phyloP scores from a whole-genome alignment of 2,329 filamentous ascomycete genomes.

The Beauveria scarabaeidicola region DNA sequence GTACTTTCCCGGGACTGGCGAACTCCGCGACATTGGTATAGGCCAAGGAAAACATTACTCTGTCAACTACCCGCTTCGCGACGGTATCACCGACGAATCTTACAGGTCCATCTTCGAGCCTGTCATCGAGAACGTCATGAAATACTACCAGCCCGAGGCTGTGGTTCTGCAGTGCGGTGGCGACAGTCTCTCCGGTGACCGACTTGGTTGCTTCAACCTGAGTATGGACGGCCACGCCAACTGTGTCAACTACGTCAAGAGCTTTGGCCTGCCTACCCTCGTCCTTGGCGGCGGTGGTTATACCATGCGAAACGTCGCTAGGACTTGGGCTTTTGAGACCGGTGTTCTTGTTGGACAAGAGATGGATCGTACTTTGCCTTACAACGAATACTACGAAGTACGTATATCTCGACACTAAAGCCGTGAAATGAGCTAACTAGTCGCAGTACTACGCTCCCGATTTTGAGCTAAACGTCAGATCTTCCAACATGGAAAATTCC shows the following conservation, averaged over 20 bases:
- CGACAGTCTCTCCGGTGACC: slow-evolving; percentile 88
- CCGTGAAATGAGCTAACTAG: slow-evolving; percentile 15
- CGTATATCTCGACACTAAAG: slow-evolving; percentile 35
- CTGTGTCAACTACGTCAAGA: slow-evolving; percentile 87
- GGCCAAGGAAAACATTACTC: slow-evolving; percentile 84
- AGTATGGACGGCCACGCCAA: slow-evolving; percentile 95
- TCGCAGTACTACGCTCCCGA: slow-evolving; percentile 80
- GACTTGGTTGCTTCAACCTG: slow-evolving; percentile 92
- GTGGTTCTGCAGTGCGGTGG: slow-evolving; percentile 95
- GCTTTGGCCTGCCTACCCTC: slow-evolving; percentile 75
- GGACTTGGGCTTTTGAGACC: slow-evolving; percentile 96
- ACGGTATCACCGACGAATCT: slow-evolving; percentile 81
- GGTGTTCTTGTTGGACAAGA: slow-evolving; percentile 77
- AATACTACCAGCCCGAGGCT: slow-evolving; percentile 79
- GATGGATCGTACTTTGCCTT: slow-evolving; percentile 76
- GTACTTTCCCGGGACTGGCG: slow-evolving; percentile 90
- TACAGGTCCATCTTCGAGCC: slow-evolving; percentile 89
- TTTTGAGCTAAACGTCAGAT: slow-evolving; percentile 80
- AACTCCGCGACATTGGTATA: slow-evolving; percentile 76
- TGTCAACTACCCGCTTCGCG: slow-evolving; percentile 84
- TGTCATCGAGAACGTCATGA: slow-evolving; percentile 80
- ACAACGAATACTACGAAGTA: slow-evolving; percentile 89
- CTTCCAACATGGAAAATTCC: slow-evolving; percentile 85
- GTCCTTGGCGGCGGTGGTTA: slow-evolving; percentile 94
- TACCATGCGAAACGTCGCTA: slow-evolving; percentile 92